Percentiles rank a stretch among this genome's conserved stretches.
These are phyloP conservation scores for Colletotrichum melonis DNA, from an alignment of 2,329 filamentous ascomycete species.

Conservation along the genomic window DNA sequence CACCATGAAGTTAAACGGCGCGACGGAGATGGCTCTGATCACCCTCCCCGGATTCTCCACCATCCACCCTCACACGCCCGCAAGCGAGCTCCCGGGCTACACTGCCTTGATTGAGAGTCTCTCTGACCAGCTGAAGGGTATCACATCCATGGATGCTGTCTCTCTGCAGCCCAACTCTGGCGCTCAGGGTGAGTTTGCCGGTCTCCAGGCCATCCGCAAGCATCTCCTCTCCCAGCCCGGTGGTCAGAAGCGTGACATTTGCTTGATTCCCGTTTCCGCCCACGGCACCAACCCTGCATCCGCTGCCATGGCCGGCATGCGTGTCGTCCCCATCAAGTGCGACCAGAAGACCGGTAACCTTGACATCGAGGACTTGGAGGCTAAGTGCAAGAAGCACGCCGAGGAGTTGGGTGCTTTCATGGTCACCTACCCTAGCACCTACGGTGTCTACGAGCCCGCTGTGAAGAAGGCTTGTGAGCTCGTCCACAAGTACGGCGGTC, in stretches of 20 bases:
- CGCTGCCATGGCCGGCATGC: constrained; percentile 95
- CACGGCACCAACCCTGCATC: constrained; percentile 97
- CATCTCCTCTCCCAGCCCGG: constrained; percentile 78
- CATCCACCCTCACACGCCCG: constrained; percentile 83
- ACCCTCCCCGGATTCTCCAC: constrained; percentile 81
- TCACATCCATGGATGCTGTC: constrained; percentile 91
- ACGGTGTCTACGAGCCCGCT: constrained; percentile 91
- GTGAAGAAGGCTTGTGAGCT: constrained; percentile 87
- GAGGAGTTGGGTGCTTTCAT: constrained; percentile 92
- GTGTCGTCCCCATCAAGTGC: constrained; percentile 92
- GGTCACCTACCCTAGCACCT: constrained; percentile 97
- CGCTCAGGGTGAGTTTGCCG: constrained; percentile 94
- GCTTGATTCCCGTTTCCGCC: constrained; percentile 92
- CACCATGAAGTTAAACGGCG: constrained; percentile 98
- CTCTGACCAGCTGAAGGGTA: constrained; percentile 79
- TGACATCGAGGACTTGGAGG: constrained; percentile 85
- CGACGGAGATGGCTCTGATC: constrained; percentile 91
- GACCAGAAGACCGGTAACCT: constrained; percentile 88
- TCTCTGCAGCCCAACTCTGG: constrained; percentile 96
- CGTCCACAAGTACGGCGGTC: constrained; percentile 88
- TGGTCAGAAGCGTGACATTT: constrained; percentile 84
- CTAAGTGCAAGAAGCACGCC: constrained; percentile 89
- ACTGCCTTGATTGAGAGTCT: constrained; percentile 76
- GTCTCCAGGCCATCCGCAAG: constrained; percentile 87
- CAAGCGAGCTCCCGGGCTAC: constrained; percentile 75